A percentile compares a stretch with the other conserved stretches of the same genome.
phyloP scores from a whole-genome alignment of 148 eudicot genomes.

The Camellia sinensis region DNA sequence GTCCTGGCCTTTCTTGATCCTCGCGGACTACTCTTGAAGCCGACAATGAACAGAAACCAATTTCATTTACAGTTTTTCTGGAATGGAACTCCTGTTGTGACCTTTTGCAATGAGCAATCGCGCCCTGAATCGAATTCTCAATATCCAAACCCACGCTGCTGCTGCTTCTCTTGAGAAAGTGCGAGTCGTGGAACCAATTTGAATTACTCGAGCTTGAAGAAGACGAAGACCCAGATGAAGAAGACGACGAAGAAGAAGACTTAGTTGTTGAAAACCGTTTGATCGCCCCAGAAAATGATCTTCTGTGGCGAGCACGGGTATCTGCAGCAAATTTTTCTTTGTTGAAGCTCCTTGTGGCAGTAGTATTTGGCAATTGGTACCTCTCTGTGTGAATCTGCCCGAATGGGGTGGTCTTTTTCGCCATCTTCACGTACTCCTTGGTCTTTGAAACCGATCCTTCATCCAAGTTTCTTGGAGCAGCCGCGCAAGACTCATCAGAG shows the following conservation, averaged over 20 bases:
- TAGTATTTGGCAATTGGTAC: conserved; percentile 9
- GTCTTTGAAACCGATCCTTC: conserved; percentile 9
- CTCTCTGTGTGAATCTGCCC: conserved; percentile 29
- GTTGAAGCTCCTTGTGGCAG: conserved; percentile 15
- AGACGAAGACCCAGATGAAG: conserved; percentile 45
- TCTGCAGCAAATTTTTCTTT: conserved; percentile 24
- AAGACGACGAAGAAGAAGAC: conserved; percentile 18
- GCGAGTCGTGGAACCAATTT: conserved; percentile 23
- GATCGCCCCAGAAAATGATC: conserved; percentile 74
- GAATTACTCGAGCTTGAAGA: conserved; percentile 32
- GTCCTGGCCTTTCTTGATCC: conserved; percentile 35
- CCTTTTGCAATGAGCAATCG: conserved; percentile 83
- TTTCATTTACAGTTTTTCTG: conserved; percentile 44
- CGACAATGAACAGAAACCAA: conserved; percentile 45
- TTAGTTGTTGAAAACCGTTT: conserved; percentile 43
- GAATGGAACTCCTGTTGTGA: conserved; percentile 44
- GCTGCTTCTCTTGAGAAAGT: conserved; percentile 42
- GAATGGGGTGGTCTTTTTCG: conserved; percentile 17
- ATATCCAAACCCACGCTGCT: conserved; percentile 46
- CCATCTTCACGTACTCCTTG: conserved; percentile 22
- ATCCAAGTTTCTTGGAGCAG: conserved; percentile 20
- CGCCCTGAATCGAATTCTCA: conserved; percentile 77
- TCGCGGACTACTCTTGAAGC: conserved; percentile 36
- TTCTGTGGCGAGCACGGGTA: conserved; percentile 39
- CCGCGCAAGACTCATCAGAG: conserved; percentile 24